Percentiles rank a stretch among this genome's conserved stretches.
phyloP scores from a whole-genome alignment of 2,329 filamentous ascomycete species.

The Xylariaceae sp. region DNA sequence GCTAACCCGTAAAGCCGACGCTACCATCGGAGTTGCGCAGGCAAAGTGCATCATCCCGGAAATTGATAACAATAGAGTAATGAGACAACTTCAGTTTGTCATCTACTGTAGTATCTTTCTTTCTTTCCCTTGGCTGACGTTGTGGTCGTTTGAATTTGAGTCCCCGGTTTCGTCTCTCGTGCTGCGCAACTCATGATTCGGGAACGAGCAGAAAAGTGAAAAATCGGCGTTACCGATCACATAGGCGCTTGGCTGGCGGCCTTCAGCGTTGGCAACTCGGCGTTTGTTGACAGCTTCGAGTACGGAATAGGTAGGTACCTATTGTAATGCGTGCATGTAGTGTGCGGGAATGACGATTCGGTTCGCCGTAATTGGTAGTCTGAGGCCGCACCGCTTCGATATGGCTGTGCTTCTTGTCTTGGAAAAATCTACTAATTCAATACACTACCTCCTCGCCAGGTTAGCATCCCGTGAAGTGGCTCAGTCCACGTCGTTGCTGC shows the following conservation, averaged over 20 bases:
- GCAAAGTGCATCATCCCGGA: neutral
- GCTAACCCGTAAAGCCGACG: neutral
- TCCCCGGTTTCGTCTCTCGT: neutral
- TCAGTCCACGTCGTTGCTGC: conserved; percentile 8
- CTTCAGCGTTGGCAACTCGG: neutral
- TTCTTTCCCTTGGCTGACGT: neutral
- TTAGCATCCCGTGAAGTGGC: neutral
- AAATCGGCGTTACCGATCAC: neutral
- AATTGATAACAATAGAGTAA: neutral
- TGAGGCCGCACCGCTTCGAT: conserved; percentile 11
- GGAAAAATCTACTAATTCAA: conserved; percentile 1
- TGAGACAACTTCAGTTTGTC: neutral
- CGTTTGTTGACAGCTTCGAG: neutral
- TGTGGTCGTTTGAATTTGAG: neutral
- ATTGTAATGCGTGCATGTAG: neutral
- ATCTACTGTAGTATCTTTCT: neutral
- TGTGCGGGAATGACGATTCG: neutral
- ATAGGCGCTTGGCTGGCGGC: neutral
- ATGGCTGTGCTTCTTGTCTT: neutral
- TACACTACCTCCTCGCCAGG: neutral
- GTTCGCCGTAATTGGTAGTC: neutral
- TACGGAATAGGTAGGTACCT: neutral
- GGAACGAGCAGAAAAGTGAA: neutral
- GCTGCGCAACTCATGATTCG: neutral
- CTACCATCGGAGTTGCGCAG: neutral